A percentile compares a stretch with the other conserved stretches of the same genome.
Evolutionary conservation across 1,139 yeast genomes (phyloP).

Genomic region (Blastobotrys elegans): DNA sequence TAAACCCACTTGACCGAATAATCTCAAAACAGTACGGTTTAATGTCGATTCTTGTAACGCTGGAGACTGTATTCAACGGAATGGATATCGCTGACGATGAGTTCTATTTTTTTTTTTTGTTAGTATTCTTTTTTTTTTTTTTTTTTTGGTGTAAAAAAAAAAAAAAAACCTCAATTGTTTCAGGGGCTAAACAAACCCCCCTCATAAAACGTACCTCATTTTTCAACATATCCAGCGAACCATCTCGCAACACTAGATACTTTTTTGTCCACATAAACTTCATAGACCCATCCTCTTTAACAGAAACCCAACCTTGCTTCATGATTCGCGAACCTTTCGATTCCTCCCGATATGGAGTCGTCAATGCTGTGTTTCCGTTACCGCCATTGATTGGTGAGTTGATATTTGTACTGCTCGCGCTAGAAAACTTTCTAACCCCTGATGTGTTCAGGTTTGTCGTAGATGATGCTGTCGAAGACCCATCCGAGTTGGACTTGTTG

Average conservation of each 20-base stretch:
- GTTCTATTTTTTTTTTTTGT: conserved; percentile 14
- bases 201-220: conserved; percentile 42
- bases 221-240: conserved; percentile 70
- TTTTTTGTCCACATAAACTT: conserved; percentile 91
- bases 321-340: conserved; percentile 13
- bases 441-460: not conserved
- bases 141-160: conserved; percentile 1
- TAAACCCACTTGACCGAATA: conserved; percentile 49
- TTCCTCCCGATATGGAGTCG: conserved; percentile 14
- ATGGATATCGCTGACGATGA: conserved; percentile 39
- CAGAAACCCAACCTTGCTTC: conserved; percentile 78
- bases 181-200: too few species aligned
- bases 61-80: conserved; percentile 52
- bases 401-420: not conserved
- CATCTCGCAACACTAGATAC: conserved; percentile 70
- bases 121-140: conserved; percentile 2
- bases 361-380: conserved; percentile 6
- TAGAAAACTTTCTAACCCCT: conserved; percentile 8
- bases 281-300: conserved; percentile 77
- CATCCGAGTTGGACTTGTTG: conserved; percentile 18
- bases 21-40: conserved; percentile 75
- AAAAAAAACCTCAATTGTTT: not conserved
- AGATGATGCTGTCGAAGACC: conserved; percentile 11
- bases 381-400: not conserved
- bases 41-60: conserved; percentile 59